Conservation (phyloP, 2,329 filamentous ascomycete genomes). For the Rhynchosporium agropyri region DNA sequence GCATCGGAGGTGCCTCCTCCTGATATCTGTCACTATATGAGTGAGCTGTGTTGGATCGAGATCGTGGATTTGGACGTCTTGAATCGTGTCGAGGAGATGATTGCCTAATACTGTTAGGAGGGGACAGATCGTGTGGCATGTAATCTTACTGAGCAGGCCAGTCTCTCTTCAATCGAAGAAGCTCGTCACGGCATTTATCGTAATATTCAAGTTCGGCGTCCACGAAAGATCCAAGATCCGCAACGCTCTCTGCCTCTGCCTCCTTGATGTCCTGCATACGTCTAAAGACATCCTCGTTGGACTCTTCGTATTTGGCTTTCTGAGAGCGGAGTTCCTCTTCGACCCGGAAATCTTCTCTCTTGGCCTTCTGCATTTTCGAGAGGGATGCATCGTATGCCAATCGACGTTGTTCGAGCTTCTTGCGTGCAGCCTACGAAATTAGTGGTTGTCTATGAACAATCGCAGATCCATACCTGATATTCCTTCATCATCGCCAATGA, state of each 20-base stretch:
- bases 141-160: slow-evolving; percentile 64
- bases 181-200: slow-evolving; percentile 84
- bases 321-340: slow-evolving; percentile 90
- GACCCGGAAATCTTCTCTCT: slow-evolving; percentile 88
- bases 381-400: slow-evolving; percentile 90
- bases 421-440: slow-evolving; percentile 67
- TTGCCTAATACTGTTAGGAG: slow-evolving; percentile 31
- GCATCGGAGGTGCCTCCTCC: slow-evolving; percentile 50
- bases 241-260: slow-evolving; percentile 79
- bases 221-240: slow-evolving; percentile 78
- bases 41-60: slow-evolving; percentile 65
- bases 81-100: slow-evolving; percentile 35
- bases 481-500: slow-evolving; percentile 96
- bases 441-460: slow-evolving; percentile 22
- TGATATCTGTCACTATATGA: slow-evolving; percentile 62
- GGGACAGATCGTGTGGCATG: not conserved
- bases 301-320: slow-evolving; percentile 96
- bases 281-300: slow-evolving; percentile 85
- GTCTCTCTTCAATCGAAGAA: slow-evolving; percentile 68
- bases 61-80: slow-evolving; percentile 43
- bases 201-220: slow-evolving; percentile 91
- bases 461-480: slow-evolving; percentile 70
- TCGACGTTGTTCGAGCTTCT: slow-evolving; percentile 89
- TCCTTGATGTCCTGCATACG: slow-evolving; percentile 98
- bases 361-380: slow-evolving; percentile 88